These are phyloP conservation scores for Trichoderma gracile DNA, from an alignment of 2,329 filamentous ascomycete genomes.

Conservation along the genomic window DNA sequence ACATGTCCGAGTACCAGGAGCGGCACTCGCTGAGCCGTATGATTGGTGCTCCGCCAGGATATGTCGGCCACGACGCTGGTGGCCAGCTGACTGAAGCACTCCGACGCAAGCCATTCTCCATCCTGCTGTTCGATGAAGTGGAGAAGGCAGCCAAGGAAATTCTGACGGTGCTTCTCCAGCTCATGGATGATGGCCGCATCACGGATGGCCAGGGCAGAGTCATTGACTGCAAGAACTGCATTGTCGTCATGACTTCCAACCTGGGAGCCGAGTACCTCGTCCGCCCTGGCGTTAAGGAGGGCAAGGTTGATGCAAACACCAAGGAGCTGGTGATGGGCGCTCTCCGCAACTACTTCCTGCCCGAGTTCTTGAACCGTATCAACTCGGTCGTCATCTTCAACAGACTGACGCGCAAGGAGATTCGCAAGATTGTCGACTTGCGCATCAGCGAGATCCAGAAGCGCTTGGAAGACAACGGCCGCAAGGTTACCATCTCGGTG, in stretches of 20 bases:
- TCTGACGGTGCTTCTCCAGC: slow-evolving; percentile 93
- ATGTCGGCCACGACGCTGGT: slow-evolving; percentile 93
- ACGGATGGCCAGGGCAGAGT: slow-evolving; percentile 96
- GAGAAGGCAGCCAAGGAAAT: slow-evolving; percentile 99
- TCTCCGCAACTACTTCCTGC: slow-evolving; percentile 93
- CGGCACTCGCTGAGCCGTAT: slow-evolving; percentile 92
- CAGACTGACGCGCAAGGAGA: slow-evolving; percentile 84
- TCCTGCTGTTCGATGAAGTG: slow-evolving; percentile 95
- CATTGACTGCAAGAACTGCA: slow-evolving; percentile 95
- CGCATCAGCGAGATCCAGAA: slow-evolving; percentile 87
- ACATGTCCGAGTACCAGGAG: slow-evolving; percentile 99
- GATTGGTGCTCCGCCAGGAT: slow-evolving; percentile 96
- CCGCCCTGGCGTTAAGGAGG: slow-evolving; percentile 74
- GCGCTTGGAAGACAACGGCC: slow-evolving; percentile 79
- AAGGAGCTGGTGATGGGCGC: slow-evolving; percentile 87
- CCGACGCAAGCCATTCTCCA: slow-evolving; percentile 93
- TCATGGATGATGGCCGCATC: slow-evolving; percentile 98
- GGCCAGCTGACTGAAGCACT: slow-evolving; percentile 95
- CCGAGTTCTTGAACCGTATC: slow-evolving; percentile 98
- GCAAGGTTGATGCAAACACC: slow-evolving; percentile 81
- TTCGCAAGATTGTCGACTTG: slow-evolving; percentile 92
- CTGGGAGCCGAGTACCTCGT: slow-evolving; percentile 91
- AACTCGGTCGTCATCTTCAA: slow-evolving; percentile 98
- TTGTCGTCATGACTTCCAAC: slow-evolving; percentile 99
- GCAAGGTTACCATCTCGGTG: slow-evolving; percentile 82